Base-by-base conservation (phyloP, 768 basidiomycete genomes). In the Lactarius pseudohatsudake region DNA sequence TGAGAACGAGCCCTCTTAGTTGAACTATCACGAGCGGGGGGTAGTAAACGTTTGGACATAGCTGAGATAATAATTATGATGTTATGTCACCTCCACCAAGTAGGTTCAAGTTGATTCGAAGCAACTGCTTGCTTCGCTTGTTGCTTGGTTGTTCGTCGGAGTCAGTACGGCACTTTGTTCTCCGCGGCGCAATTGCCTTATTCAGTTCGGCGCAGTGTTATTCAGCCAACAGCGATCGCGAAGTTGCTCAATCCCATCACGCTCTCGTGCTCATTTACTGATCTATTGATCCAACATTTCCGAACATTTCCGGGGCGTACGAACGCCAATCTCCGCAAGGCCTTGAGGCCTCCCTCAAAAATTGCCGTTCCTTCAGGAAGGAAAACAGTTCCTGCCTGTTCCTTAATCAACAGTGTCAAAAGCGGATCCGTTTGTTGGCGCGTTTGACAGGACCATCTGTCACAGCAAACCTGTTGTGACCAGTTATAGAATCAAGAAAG, bases 371-470 rank as follows among this genome's bases (percentile, higher is more conserved):
- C 16, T 30, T 58, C 7, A 56, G 53, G 41, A 45, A 64, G n/a
- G 36, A 59, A 59, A 55, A 56, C 32, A 59, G 62, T 10, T 54
- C 61, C 66, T 67, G 34, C 40, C 38, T n/a, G 66, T 18, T 41
- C 66, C 66, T 67, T 59, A 67, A 67, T 67, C 57, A 64, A 67
- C 26, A 59, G 22, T 53, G 62, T 36, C 38, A 40, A 54, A 22
- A 30, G 36, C 53, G 59, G 53, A 41, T 59, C 64, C 53, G 56
- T 54, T 62, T 47, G 59, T 63, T 18, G 58, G 40, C n/a, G 32
- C 57, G 28, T 60, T 57, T 67, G 66, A 67, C 62, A 67, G 66
- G 53, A 40, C 57, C 58, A 59, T 64, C 62, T 67, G 66, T 64
- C 66, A 67, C 43, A 26, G 53, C 32, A 58, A 58, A 43, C 36